These are phyloP conservation scores for Trichoderma parareesei DNA, from an alignment of 495 filamentous ascomycete genomes.

Conservation along the genomic window DNA sequence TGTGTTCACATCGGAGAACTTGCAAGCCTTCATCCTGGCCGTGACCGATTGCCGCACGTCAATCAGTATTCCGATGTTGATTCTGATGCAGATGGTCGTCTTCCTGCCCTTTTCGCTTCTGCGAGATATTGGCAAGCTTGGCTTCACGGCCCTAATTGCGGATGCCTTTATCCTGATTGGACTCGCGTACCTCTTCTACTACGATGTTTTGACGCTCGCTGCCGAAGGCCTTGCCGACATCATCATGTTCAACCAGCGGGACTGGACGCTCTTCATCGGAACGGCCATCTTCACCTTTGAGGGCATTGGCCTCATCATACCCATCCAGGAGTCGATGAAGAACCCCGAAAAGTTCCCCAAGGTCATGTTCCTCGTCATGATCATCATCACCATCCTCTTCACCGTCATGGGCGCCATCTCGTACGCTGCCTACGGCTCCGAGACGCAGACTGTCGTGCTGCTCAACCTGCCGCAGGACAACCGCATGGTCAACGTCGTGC, in stretches of 20 bases:
- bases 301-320: slow-evolving; percentile 96
- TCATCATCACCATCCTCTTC: slow-evolving; percentile 88
- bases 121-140: slow-evolving; percentile 90
- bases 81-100: slow-evolving; percentile 85
- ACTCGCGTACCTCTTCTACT: slow-evolving; percentile 91
- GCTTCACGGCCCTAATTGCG: slow-evolving; percentile 81
- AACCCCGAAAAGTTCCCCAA: slow-evolving; percentile 77
- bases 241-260: slow-evolving; percentile 70
- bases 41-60: slow-evolving; percentile 73
- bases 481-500: slow-evolving; percentile 90
- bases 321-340: slow-evolving; percentile 95
- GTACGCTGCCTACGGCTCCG: slow-evolving; percentile 91
- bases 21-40: slow-evolving; percentile 82
- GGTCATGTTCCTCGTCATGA: slow-evolving; percentile 82
- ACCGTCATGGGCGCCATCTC: slow-evolving; percentile 83
- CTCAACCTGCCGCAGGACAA: slow-evolving; percentile 94
- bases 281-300: slow-evolving; percentile 99
- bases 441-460: slow-evolving; percentile 91
- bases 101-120: slow-evolving; percentile 90
- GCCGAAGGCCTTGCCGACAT: slow-evolving; percentile 79
- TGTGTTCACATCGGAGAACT: slow-evolving; percentile 91
- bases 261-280: slow-evolving; percentile 96
- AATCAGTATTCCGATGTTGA: slow-evolving; percentile 81
- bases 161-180: slow-evolving; percentile 92
- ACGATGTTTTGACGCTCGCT: slow-evolving; percentile 75